phyloP scores from a whole-genome alignment of 225 moss, liverwort and hornwort genomes.

The Anthoceros angustus region DNA sequence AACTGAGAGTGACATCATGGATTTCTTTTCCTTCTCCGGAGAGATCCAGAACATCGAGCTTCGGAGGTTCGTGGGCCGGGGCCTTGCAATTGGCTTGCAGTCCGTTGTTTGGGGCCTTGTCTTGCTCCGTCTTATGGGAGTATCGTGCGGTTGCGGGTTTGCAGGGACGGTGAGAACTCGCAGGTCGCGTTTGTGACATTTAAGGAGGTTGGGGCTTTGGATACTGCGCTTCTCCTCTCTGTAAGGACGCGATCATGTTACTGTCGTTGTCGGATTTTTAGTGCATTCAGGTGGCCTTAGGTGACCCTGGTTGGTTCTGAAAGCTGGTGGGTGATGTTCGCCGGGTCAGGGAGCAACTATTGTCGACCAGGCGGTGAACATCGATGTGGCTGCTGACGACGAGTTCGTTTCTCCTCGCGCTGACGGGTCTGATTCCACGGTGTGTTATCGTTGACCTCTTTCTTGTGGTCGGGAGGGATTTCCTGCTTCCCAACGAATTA shows the following conservation, averaged over 20 bases:
- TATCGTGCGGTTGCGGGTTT: conserved; percentile 2
- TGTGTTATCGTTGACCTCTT: conserved; percentile 20
- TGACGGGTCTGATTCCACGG: conserved; percentile 20
- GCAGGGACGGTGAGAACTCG: conserved; percentile 67
- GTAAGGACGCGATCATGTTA: conserved; percentile 21
- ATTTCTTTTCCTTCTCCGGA: conserved; percentile 89
- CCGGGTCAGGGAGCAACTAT: conserved; percentile 68
- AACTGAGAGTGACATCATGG: conserved; percentile 75
- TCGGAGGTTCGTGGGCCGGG: conserved; percentile 38
- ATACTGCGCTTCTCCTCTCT: conserved; percentile 80
- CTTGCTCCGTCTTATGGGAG: background rate
- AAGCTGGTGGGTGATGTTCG: conserved; percentile 5
- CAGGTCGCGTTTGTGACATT: conserved; percentile 89
- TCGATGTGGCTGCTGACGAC: conserved; percentile 42
- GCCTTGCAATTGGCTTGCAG: conserved; percentile 1
- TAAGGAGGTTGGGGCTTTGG: conserved; percentile 68
- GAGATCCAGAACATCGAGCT: conserved; percentile 93
- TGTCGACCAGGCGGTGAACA: conserved; percentile 83
- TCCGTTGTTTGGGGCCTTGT: background rate
- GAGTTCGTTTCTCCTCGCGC: conserved; percentile 54
- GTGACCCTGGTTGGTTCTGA: background rate
- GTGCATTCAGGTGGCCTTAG: background rate
- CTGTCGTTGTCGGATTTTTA: no score
- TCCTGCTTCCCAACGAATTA: background rate
- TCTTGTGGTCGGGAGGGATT: background rate